These are phyloP conservation scores for Clonostachys rhizophaga DNA, from an alignment of 2,329 filamentous ascomycete species.

Conservation along the genomic window DNA sequence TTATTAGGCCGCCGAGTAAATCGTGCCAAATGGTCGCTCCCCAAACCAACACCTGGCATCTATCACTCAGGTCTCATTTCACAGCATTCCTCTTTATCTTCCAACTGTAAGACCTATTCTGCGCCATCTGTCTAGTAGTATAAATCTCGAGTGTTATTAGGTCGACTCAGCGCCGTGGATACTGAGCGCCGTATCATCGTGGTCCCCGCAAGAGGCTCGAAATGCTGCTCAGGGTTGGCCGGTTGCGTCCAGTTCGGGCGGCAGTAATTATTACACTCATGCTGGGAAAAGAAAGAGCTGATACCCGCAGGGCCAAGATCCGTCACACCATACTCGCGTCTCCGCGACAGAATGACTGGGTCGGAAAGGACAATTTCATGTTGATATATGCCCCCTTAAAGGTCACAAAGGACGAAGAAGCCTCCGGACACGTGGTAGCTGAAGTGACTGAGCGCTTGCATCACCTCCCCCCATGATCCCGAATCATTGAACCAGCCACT, in stretches of 20 bases:
- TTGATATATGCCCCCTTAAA: conserved; percentile 35
- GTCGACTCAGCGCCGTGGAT: no score
- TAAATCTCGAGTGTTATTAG: no score
- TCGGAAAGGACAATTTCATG: not conserved
- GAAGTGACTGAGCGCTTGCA: conserved; percentile 38
- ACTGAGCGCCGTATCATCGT: no score
- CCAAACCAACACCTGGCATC: no score
- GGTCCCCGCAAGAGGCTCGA: no score
- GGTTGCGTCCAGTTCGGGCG: conserved; percentile 5
- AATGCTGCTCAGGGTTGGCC: no score
- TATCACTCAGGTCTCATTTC: no score
- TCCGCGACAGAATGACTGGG: conserved; percentile 31
- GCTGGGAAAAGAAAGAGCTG: conserved; percentile 29
- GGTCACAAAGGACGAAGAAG: conserved; percentile 30
- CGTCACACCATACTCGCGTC: conserved; percentile 26
- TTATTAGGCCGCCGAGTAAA: no score
- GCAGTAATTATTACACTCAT: conserved; percentile 25
- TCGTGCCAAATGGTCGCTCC: no score
- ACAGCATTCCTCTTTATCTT: no score
- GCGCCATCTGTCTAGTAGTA: no score
- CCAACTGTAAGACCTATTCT: no score
- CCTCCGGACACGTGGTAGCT: conserved; percentile 31
- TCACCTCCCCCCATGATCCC: conserved; percentile 22
- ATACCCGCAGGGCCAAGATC: conserved; percentile 31
- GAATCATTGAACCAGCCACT: conserved; percentile 25